Evolutionary conservation across 768 basidiomycete genomes (phyloP), one percentile per base, ranked within the genome.

Genomic region (Podaxis pistillaris): DNA sequence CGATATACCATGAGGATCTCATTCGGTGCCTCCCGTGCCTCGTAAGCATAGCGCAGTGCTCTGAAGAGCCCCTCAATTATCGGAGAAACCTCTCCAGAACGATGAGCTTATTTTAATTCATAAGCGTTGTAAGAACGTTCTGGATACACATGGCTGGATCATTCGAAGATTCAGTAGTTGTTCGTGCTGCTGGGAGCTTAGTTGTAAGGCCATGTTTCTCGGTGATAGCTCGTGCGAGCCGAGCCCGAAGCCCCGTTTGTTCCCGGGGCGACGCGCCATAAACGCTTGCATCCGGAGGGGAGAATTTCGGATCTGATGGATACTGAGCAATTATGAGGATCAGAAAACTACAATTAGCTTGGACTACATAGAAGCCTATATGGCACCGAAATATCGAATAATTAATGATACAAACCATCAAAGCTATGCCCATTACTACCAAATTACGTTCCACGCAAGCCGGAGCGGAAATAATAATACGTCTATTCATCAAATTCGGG

Each of bases 1-100:
- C 26, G 38, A 56, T 38, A 19, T 22, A 40, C 58, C 49, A 60
- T 36, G 37, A 40, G 49, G 50, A 49, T 17, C 44, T 49, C 19
- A 22, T 22, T 24, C 19, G 4, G 13, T 19, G 41, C 41, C 13
- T 44, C 3, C 49, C 9, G 12, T 28, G 22, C 22, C 49, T 50
- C 41, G 24, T 15, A 50, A 50, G 12, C 19, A 28, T 28, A 50
- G 26, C 2, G 9, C 26, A 50, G 19, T 13, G 24, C 49, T 15
- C 22, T 24, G 12, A 22, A 19, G 44, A 46, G 19, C 17, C 44
- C 44, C 50, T 38, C 37, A 33, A 53, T 53, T 53, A 30, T 54
- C 59, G 59, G 59, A 54, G 51, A 60, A 60, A 60, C 59, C 28
- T 60, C 59, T 60, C 28, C 24, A 40, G 58, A 60, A 53, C 3